A percentile compares a stretch with the other conserved stretches of the same genome.
These are phyloP conservation scores for Atkinsonella texensis DNA, from an alignment of 2,329 filamentous ascomycete species.

Conservation along the genomic window DNA sequence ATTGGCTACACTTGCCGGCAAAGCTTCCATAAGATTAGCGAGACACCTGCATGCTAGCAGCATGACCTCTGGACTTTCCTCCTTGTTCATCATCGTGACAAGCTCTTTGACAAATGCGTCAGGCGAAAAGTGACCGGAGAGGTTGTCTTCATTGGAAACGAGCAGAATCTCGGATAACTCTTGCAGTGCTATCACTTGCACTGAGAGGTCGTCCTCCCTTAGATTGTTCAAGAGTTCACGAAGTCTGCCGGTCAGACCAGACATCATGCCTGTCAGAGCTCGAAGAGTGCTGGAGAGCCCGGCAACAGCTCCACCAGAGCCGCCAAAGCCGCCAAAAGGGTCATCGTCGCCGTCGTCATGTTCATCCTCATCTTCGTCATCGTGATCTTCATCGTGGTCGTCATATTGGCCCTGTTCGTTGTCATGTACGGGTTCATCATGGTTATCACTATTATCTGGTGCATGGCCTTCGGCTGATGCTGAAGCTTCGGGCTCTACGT, in stretches of 20 bases:
- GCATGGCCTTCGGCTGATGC: conserved; percentile 22
- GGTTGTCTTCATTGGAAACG: conserved; percentile 91
- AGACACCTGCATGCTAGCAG: conserved; percentile 89
- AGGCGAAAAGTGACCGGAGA: conserved; percentile 88
- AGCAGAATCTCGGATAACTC: conserved; percentile 88
- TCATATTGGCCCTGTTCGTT: conserved; percentile 24
- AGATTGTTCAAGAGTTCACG: conserved; percentile 67
- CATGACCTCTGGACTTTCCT: conserved; percentile 96
- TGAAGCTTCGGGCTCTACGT: conserved; percentile 29
- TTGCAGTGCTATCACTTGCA: conserved; percentile 85
- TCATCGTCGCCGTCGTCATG: conserved; percentile 57
- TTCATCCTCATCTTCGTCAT: conserved; percentile 45
- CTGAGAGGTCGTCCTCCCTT: conserved; percentile 72
- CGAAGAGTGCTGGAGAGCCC: conserved; percentile 70
- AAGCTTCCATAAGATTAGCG: conserved; percentile 93
- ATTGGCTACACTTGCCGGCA: conserved; percentile 84
- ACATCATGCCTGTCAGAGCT: conserved; percentile 85
- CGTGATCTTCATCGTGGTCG: conserved; percentile 27
- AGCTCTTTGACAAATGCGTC: conserved; percentile 94
- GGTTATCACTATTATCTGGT: conserved; percentile 25
- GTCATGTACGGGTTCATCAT: conserved; percentile 15
- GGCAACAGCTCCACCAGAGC: conserved; percentile 47
- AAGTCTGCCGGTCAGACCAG: conserved; percentile 66
- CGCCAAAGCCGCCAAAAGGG: conserved; percentile 55
- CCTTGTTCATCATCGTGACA: conserved; percentile 82